Evolutionary conservation across 495 filamentous ascomycete genomes (phyloP), one percentile per base, ranked within the genome.

Genomic region (Rhizodiscina lignyota): DNA sequence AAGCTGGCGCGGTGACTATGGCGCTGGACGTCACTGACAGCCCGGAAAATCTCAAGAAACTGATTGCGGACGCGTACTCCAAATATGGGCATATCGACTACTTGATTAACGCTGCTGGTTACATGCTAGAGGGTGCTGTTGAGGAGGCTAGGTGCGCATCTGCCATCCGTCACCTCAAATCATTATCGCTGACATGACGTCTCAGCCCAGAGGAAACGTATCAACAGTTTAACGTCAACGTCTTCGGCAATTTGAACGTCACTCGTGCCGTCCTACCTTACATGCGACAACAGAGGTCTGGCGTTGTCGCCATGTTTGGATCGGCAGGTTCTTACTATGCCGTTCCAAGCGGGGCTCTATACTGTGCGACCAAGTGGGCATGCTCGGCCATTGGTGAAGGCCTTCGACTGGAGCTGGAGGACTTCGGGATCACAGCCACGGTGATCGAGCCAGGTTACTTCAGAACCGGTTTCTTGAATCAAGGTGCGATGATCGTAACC

Each of bases 21-120:
- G 45, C 56, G 31, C 52, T 69, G 2, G 64, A 72, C 44, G 58
- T 69, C 5, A 62, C 54, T 4, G 43, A 46, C 4, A 39, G 56
- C 2, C 53, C 59, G 21, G 32, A 54, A 2, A 46, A 44, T 2
- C 26, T 67, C 5, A 39, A 58, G 23, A 42, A 41, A 15, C 41
- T 41, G 4, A 48, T 72, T 1, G 48, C 60, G 15, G 54, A 61
- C 29, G 55, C 61, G 4, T 55, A 64, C 28, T 20, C 43, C 18
- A 43, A 56, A 12, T 53, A 60, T 37, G 66, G 66, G 8, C 43
- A 45, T 20, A 48, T 72, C 32, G 67, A 70, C 35, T 54, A 68
- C 8, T 41, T 71, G 5, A 57, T 72, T 18, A 68, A 70, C 45
- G 67, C 68, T 28, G 68, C 68, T 8, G 67, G 46, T 4, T 67